Conservation (phyloP, 768 basidiomycete species). For the Boletus vermiculosoides region DNA sequence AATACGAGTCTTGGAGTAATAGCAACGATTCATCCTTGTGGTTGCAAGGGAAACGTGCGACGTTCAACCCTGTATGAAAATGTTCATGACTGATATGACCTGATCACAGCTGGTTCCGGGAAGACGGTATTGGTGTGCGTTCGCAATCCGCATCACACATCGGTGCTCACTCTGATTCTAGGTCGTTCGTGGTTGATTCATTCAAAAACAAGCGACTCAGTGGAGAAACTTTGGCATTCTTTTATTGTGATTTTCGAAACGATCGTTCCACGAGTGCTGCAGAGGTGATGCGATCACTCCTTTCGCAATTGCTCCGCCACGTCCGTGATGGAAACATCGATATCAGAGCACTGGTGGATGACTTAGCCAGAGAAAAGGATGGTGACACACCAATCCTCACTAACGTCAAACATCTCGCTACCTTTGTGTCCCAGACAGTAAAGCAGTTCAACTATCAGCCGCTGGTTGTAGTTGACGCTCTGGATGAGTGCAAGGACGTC, state of each 20-base stretch:
- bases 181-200: slow-evolving; percentile 10
- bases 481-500: slow-evolving; percentile 19
- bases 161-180: not conserved
- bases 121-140: slow-evolving; percentile 21
- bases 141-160: no score
- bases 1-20: slow-evolving; percentile 9
- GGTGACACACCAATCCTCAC: not conserved
- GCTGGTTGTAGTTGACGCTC: slow-evolving; percentile 16
- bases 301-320: slow-evolving; percentile 14
- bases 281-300: slow-evolving; percentile 16
- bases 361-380: slow-evolving; percentile 1
- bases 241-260: slow-evolving; percentile 21
- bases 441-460: not conserved
- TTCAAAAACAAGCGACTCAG: not conserved
- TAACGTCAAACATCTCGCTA: slow-evolving; percentile 1
- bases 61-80: not conserved
- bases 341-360: not conserved
- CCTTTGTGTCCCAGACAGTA: not conserved
- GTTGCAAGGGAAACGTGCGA: slow-evolving; percentile 21
- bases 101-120: slow-evolving; percentile 15
- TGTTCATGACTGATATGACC: not conserved
- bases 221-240: slow-evolving; percentile 2
- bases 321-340: not conserved
- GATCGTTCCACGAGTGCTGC: not conserved
- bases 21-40: slow-evolving; percentile 1